Base-by-base conservation (phyloP, 169 alveolate species). In the Plasmodium inui region DNA sequence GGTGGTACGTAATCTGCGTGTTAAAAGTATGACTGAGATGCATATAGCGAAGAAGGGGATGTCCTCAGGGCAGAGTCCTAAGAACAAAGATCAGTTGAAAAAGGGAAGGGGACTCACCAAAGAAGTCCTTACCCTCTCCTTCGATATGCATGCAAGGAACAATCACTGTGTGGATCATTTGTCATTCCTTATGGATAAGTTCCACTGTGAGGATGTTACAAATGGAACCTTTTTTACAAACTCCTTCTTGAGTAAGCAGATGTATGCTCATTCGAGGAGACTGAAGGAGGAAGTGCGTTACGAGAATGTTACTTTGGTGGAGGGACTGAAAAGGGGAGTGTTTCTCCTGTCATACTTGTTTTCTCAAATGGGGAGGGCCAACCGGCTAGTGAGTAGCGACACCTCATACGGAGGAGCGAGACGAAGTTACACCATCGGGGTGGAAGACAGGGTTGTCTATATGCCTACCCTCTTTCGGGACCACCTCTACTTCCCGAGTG, bases 131-230 rank as follows among this genome's bases (percentile, higher is more conserved):
- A 41, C 78, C 22, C 14, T 74, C 19, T 85, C 93, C 28, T 85
- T 85, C 1, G 57, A 73, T n/a, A 85, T 85, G 79, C 80, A 85
- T 50, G 57, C 53, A 30, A 50, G 41, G 39, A 85, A 53, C 67
- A 37, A 85, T 22, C 74, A 74, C 22, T 30, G 28, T 17, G 28
- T 85, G 3, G 93, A 85, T 50, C 10, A 22, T 3, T 22, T 85
- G 30, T 50, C 93, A 0, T 55, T 53, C 67, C 61, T 85, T 85
- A 50, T 85, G 28, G 34, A 67, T n/a, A 85, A 85, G 61, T 85
- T 85, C 80, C 28, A 30, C 28, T 85, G 93, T 50, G 19, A 74
- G 26, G 86, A 85, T 53, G 55, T 30, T 22, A 73, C 26, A 5
- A 61, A 53, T 39, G 80, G 74, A 1, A 72, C 46, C 0, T 57